Evolutionary conservation across 768 basidiomycete genomes (phyloP).

Genomic region (Multifurca ochricompacta): DNA sequence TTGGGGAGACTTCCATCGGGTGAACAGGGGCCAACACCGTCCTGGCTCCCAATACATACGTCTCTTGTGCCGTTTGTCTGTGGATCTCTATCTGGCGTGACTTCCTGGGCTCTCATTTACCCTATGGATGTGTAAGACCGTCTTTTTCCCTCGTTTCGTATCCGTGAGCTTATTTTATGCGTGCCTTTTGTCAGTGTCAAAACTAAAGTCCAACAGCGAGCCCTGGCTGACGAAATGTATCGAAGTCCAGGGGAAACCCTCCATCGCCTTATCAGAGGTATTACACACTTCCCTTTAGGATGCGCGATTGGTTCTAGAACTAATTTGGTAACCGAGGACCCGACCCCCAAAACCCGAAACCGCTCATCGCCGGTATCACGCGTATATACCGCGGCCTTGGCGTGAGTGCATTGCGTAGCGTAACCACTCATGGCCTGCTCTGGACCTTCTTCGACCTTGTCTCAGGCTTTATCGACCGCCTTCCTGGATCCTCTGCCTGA

Average conservation of each 20-base stretch:
- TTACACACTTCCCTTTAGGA: constrained; percentile 1
- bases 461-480: constrained; percentile 61
- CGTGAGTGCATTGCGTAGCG: constrained; percentile 85
- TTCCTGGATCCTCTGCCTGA: constrained; percentile 28
- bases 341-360: constrained; percentile 69
- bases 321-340: constrained; percentile 42
- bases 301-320: not conserved
- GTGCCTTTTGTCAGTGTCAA: constrained; percentile 51
- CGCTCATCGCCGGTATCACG: constrained; percentile 65
- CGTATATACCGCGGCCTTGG: constrained; percentile 91
- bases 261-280: constrained; percentile 73
- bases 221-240: constrained; percentile 69
- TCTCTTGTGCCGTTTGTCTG: constrained; percentile 86
- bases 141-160: not conserved
- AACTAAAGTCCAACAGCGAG: constrained; percentile 93
- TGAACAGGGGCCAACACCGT: constrained; percentile 74
- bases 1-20: constrained; percentile 71
- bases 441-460: constrained; percentile 91
- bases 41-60: constrained; percentile 75
- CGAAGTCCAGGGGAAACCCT: constrained; percentile 70
- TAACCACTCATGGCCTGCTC: constrained; percentile 87
- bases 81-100: constrained; percentile 82
- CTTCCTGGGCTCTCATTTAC: constrained; percentile 58
- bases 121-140: constrained; percentile 79
- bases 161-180: constrained; percentile 13